Conservation (phyloP, 1,139 yeast species). For the Lipomyces yarrowii region DNA sequence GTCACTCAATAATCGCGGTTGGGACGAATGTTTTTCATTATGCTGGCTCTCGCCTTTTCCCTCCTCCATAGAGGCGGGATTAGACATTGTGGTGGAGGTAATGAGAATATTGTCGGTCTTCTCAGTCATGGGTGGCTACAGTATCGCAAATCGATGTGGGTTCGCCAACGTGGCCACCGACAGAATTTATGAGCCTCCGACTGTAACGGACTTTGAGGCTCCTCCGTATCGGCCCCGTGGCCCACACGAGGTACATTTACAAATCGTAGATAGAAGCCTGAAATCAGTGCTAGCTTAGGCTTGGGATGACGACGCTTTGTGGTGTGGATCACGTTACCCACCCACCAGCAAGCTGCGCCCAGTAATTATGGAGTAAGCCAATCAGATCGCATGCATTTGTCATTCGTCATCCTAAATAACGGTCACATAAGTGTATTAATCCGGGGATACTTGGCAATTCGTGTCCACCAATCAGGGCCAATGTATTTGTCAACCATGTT, state of each 20-base stretch:
- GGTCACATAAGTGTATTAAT: background rate
- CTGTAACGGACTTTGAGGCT: too few species aligned
- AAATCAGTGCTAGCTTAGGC: too few species aligned
- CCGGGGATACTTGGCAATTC: background rate
- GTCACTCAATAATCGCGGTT: slow-evolving; percentile 77
- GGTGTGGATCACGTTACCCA: too few species aligned
- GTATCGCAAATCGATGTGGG: too few species aligned
- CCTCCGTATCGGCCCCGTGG: too few species aligned
- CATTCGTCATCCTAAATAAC: background rate
- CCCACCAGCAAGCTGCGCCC: background rate
- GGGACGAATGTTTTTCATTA: slow-evolving; percentile 12
- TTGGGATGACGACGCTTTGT: too few species aligned
- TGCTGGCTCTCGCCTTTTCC: background rate
- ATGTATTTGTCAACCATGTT: background rate
- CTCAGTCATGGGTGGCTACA: background rate
- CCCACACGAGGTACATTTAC: too few species aligned
- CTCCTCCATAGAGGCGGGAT: slow-evolving; percentile 3
- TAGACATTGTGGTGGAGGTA: background rate
- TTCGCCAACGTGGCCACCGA: too few species aligned
- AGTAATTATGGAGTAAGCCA: background rate
- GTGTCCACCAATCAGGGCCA: background rate
- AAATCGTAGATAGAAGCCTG: too few species aligned
- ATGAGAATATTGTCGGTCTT: background rate
- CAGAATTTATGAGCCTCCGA: background rate
- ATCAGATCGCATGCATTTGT: background rate